A percentile compares a stretch with the other conserved stretches of the same genome.
phyloP scores from a whole-genome alignment of 352 stramenopile genomes.

The Phytophthora sansomeana region DNA sequence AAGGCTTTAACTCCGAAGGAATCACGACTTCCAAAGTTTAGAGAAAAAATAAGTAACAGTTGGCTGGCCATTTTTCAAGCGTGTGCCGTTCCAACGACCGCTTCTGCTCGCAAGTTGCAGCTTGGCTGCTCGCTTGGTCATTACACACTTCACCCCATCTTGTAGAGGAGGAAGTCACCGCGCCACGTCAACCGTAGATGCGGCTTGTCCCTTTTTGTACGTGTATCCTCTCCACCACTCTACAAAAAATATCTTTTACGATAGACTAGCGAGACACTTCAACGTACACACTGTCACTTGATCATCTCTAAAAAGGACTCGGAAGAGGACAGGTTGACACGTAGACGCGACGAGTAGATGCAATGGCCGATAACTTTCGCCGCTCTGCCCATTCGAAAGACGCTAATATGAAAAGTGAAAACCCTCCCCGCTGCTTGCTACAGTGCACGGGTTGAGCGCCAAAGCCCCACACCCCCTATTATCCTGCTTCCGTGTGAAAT shows the following conservation, averaged over 20 bases:
- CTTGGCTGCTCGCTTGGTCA: conserved; percentile 32
- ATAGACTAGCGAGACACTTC: conserved; percentile 34
- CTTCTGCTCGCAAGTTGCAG: conserved; percentile 25
- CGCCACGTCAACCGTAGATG: conserved; percentile 29
- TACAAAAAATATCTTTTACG: conserved; percentile 36
- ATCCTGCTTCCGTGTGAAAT: conserved; percentile 26
- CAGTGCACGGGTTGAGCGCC: no score
- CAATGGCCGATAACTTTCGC: neutral
- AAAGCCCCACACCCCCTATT: neutral
- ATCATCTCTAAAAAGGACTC: conserved; percentile 26
- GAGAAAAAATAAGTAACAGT: neutral
- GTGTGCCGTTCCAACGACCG: conserved; percentile 15
- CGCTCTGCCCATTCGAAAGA: no score
- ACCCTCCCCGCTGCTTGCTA: no score
- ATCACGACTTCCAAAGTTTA: no score
- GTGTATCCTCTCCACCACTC: conserved; percentile 20
- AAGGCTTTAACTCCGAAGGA: no score
- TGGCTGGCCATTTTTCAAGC: conserved; percentile 10
- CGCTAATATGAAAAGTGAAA: no score
- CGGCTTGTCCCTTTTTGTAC: conserved; percentile 18
- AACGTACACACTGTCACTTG: conserved; percentile 33
- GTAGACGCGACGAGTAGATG: conserved; percentile 30
- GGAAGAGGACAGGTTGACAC: conserved; percentile 21
- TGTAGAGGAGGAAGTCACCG: conserved; percentile 18
- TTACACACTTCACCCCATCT: conserved; percentile 29